Conservation (phyloP, 768 basidiomycete genomes). For the Naematelia encephala region DNA sequence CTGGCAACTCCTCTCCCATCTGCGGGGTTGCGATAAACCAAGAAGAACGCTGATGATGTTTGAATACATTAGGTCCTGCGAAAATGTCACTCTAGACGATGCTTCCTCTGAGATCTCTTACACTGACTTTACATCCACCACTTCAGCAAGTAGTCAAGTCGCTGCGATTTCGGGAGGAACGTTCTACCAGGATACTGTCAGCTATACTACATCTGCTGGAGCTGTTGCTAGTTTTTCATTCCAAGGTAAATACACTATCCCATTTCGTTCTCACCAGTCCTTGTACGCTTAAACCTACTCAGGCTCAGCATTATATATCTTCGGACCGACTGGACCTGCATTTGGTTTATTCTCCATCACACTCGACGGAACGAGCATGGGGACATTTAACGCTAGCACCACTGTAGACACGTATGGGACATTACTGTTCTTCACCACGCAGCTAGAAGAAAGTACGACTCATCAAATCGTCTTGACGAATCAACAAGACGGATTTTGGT, state of each 20-base stretch:
- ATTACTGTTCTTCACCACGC: constrained; percentile 28
- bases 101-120: constrained; percentile 24
- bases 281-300: neutral
- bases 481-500: constrained; percentile 22
- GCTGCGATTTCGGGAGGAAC: constrained; percentile 23
- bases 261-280: neutral
- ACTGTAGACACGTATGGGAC: constrained; percentile 23
- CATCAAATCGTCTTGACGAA: constrained; percentile 28
- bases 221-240: constrained; percentile 20
- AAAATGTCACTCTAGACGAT: constrained; percentile 38
- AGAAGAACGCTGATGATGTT: constrained; percentile 6
- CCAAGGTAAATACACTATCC: constrained; percentile 17
- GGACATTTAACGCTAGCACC: constrained; percentile 28
- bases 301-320: constrained; percentile 38
- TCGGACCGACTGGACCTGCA: constrained; percentile 33
- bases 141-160: constrained; percentile 3
- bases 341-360: constrained; percentile 25
- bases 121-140: constrained; percentile 25
- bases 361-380: constrained; percentile 14
- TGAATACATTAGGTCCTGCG: neutral
- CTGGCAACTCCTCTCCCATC: too few relatives aligned
- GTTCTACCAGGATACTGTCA: constrained; percentile 34
- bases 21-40: too few relatives aligned
- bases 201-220: constrained; percentile 31
- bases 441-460: constrained; percentile 8